phyloP scores from a whole-genome alignment of 1,139 yeast species.

The Taphrina pruni region DNA sequence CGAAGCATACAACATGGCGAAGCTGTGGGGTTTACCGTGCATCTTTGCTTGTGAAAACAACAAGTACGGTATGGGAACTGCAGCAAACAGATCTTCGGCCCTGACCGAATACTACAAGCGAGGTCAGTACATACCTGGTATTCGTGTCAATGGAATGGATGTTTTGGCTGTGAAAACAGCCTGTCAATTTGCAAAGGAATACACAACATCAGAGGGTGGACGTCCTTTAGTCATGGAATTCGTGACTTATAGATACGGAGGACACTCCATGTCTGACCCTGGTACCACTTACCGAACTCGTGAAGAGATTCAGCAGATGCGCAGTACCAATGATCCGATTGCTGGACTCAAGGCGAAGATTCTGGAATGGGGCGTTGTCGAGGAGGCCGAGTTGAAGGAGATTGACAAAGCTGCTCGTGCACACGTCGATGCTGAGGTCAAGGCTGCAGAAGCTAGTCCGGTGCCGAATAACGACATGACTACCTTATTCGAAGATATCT shows the following conservation, averaged over 20 bases:
- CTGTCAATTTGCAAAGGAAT: conserved; percentile 94
- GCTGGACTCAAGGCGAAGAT: conserved; percentile 90
- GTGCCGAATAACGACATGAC: conserved; percentile 96
- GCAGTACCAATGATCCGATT: conserved; percentile 97
- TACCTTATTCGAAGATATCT: conserved; percentile 93
- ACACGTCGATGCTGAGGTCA: conserved; percentile 91
- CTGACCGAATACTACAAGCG: conserved; percentile 96
- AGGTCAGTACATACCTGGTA: conserved; percentile 98
- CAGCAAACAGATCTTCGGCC: conserved; percentile 96
- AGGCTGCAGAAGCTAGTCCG: conserved; percentile 89
- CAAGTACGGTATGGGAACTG: conserved; percentile 99
- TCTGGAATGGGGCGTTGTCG: conserved; percentile 79
- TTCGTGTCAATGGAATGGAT: conserved; percentile 98
- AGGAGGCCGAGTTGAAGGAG: conserved; percentile 88
- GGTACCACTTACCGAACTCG: conserved; percentile 61
- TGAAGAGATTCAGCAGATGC: conserved; percentile 99
- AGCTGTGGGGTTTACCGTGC: conserved; percentile 95
- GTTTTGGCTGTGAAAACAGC: conserved; percentile 94
- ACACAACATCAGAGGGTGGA: conserved; percentile 92
- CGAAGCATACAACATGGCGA: conserved; percentile 98
- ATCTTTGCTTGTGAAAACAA: conserved; percentile 96
- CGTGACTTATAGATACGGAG: conserved; percentile 99
- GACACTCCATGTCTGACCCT: conserved; percentile 68
- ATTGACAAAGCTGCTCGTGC: conserved; percentile 96
- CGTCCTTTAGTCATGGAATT: conserved; percentile 87